Evolutionary conservation across 1,139 yeast species (phyloP).

Genomic region (Yamadazyma kanchanaburiensis): DNA sequence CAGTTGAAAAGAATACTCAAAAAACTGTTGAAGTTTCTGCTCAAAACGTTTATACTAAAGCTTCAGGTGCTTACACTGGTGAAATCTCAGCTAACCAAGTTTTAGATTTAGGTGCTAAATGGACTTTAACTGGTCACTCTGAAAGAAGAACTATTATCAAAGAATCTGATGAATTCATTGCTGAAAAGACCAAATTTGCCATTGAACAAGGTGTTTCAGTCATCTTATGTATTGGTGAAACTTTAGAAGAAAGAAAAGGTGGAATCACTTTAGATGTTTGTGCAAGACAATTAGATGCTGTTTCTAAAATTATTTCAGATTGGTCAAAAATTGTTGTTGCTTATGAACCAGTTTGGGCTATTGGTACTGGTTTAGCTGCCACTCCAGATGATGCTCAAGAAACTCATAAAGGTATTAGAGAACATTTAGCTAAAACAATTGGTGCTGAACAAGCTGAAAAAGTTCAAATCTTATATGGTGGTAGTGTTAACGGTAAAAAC

Average conservation of each 20-base stretch:
- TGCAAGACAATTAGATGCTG: slow-evolving; percentile 90
- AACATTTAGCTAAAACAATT: slow-evolving; percentile 70
- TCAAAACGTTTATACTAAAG: slow-evolving; percentile 85
- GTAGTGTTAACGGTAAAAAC: slow-evolving; percentile 96
- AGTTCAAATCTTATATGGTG: slow-evolving; percentile 95
- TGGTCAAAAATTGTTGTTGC: slow-evolving; percentile 95
- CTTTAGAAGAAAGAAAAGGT: slow-evolving; percentile 90
- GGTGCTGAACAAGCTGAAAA: slow-evolving; percentile 74
- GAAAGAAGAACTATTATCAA: slow-evolving; percentile 95
- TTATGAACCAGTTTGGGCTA: slow-evolving; percentile 99
- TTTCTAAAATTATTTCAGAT: slow-evolving; percentile 75
- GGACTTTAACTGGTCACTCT: slow-evolving; percentile 98
- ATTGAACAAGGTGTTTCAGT: slow-evolving; percentile 84
- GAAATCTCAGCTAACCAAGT: slow-evolving; percentile 88
- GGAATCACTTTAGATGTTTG: slow-evolving; percentile 83
- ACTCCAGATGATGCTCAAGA: slow-evolving; percentile 97
- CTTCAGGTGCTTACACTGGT: slow-evolving; percentile 97
- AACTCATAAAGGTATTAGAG: slow-evolving; percentile 88
- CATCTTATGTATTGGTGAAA: slow-evolving; percentile 96
- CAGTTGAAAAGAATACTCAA: slow-evolving; percentile 68
- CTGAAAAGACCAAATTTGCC: slow-evolving; percentile 93
- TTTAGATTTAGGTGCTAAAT: slow-evolving; percentile 87
- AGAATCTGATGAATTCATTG: slow-evolving; percentile 89
- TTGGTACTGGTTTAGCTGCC: slow-evolving; percentile 99
- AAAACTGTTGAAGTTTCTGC: slow-evolving; percentile 78